Conservation (phyloP, 768 basidiomycete genomes). For the Xerocomellus dryophilus region DNA sequence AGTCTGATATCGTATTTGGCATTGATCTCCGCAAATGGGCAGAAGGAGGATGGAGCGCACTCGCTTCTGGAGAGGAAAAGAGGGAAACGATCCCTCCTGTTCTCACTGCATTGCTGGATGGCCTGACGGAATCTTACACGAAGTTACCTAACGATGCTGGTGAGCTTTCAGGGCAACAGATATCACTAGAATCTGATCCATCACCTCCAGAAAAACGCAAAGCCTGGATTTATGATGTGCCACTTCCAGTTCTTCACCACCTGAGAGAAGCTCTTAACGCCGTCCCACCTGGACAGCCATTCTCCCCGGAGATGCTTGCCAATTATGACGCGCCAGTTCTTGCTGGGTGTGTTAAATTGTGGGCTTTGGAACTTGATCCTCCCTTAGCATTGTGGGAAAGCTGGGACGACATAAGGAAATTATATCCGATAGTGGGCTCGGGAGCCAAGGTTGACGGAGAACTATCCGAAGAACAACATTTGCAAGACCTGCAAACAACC, state of each 20-base stretch:
- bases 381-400: slow-evolving; percentile 83
- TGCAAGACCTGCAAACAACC: slow-evolving; percentile 58
- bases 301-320: slow-evolving; percentile 54
- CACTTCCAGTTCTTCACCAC: slow-evolving; percentile 77
- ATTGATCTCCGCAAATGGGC: slow-evolving; percentile 91
- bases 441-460: slow-evolving; percentile 51
- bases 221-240: slow-evolving; percentile 94
- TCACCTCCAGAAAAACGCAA: slow-evolving; percentile 69
- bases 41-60: slow-evolving; percentile 70
- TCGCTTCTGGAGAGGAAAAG: slow-evolving; percentile 54
- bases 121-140: slow-evolving; percentile 60
- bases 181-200: background rate
- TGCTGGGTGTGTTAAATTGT: slow-evolving; percentile 82
- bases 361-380: slow-evolving; percentile 88
- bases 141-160: slow-evolving; percentile 61
- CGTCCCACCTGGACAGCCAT: slow-evolving; percentile 47
- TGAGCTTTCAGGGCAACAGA: slow-evolving; percentile 31
- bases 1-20: slow-evolving; percentile 85
- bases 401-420: slow-evolving; percentile 85
- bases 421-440: slow-evolving; percentile 80
- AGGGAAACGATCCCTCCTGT: slow-evolving; percentile 72
- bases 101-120: slow-evolving; percentile 61
- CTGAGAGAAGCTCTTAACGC: slow-evolving; percentile 83
- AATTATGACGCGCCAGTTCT: slow-evolving; percentile 85
- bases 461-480: slow-evolving; percentile 53